phyloP scores from a whole-genome alignment of 768 basidiomycete species.

The Mycena kentingensis region DNA sequence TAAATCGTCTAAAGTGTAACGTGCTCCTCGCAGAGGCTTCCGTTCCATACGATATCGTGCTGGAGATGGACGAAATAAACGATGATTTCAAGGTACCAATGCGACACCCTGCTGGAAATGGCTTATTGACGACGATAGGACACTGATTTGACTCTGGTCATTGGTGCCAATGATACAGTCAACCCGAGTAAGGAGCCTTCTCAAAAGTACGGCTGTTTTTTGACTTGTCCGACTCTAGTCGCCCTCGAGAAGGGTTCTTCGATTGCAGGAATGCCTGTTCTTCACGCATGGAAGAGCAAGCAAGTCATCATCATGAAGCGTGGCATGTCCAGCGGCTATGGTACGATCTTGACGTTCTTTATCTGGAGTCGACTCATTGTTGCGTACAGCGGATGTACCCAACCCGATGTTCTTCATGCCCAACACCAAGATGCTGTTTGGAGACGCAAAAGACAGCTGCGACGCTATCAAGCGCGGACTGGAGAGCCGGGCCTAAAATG shows the following conservation, averaged over 20 bases:
- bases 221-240: too few species aligned
- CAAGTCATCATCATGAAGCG: constrained; percentile 93
- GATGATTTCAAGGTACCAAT: constrained; percentile 85
- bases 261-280: constrained; percentile 91
- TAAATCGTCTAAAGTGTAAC: constrained; percentile 63
- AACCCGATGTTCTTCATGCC: constrained; percentile 96
- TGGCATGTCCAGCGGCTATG: constrained; percentile 86
- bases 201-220: too few species aligned
- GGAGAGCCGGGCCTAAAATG: constrained; percentile 35
- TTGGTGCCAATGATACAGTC: constrained; percentile 91
- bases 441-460: constrained; percentile 89
- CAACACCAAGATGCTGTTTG: constrained; percentile 88
- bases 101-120: too few species aligned
- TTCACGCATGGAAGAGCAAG: constrained; percentile 93
- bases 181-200: too few species aligned
- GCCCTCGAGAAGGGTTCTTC: constrained; percentile 83
- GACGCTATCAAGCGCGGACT: constrained; percentile 73
- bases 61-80: constrained; percentile 93
- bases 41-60: constrained; percentile 74
- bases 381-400: constrained; percentile 73
- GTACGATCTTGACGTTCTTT: constrained; percentile 38
- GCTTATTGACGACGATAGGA: too few species aligned
- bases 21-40: constrained; percentile 89
- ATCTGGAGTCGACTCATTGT: constrained; percentile 1
- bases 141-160: constrained; percentile 88